Evolutionary conservation across 2,329 filamentous ascomycete genomes (phyloP).

Genomic region (Blastomyces silverae): DNA sequence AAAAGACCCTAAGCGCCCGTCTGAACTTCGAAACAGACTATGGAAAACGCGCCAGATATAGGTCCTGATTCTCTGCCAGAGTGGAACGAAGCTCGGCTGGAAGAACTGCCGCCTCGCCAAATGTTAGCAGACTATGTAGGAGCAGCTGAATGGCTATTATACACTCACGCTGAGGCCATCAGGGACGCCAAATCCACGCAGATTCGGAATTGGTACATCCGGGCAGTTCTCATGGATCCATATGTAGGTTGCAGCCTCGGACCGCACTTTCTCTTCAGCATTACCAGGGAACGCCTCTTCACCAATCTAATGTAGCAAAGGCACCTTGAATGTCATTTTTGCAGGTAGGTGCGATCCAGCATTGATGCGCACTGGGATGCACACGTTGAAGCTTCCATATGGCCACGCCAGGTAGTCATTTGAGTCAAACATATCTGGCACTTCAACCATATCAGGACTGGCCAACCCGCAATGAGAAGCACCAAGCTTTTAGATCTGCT

Average conservation of each 20-base stretch:
- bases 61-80: conserved; percentile 15
- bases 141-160: background rate
- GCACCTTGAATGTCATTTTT: conserved; percentile 17
- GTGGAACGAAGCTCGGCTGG: conserved; percentile 9
- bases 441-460: conserved; percentile 13
- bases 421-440: conserved; percentile 9
- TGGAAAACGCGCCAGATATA: conserved; percentile 14
- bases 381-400: conserved; percentile 21
- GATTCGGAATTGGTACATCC: conserved; percentile 20
- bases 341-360: conserved; percentile 3
- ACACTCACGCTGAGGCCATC: conserved; percentile 17
- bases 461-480: conserved; percentile 18
- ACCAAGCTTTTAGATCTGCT: conserved; percentile 15
- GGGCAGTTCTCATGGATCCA: conserved; percentile 23
- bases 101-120: conserved; percentile 15
- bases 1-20: background rate
- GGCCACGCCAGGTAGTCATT: conserved; percentile 12
- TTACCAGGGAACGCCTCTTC: conserved; percentile 22
- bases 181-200: conserved; percentile 25
- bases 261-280: conserved; percentile 24
- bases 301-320: conserved; percentile 20
- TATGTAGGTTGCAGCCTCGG: conserved; percentile 23
- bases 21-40: background rate
- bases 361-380: conserved; percentile 17
- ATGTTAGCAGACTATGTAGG: conserved; percentile 5